Conservation (phyloP, 2,329 filamentous ascomycete species). For the Didymella glomerata region DNA sequence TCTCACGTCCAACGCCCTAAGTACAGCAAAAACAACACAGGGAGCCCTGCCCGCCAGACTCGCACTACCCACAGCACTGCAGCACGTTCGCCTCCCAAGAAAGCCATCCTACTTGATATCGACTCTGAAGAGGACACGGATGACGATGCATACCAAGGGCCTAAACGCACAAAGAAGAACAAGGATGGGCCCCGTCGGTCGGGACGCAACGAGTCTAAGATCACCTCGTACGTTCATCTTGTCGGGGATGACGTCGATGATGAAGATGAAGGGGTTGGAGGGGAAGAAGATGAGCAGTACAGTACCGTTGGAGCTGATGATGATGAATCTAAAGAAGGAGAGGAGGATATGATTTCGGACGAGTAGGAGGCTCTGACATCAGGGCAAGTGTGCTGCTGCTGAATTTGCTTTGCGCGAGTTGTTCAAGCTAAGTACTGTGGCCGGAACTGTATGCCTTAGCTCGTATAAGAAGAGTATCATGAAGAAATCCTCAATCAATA, state of each 20-base stretch:
- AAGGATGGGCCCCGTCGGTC: constrained; percentile 8
- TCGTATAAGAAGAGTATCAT: no score
- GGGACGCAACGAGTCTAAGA: background rate
- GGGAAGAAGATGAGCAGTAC: background rate
- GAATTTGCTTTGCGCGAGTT: background rate
- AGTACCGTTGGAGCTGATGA: background rate
- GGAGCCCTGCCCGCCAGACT: background rate
- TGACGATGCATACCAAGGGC: constrained; percentile 6
- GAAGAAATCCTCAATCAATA: no score
- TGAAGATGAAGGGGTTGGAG: background rate
- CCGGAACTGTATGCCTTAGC: no score
- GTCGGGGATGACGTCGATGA: background rate
- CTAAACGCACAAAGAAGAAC: constrained; percentile 4
- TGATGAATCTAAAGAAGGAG: background rate
- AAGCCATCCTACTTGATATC: background rate
- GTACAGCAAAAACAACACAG: background rate
- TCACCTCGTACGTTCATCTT: background rate
- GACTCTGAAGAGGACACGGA: constrained; percentile 2
- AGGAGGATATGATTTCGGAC: background rate
- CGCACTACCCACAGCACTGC: background rate
- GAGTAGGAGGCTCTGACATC: background rate
- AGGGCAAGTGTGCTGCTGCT: no score
- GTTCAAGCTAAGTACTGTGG: no score
- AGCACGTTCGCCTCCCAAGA: background rate
- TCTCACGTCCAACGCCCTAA: background rate